Percentiles rank a stretch among this genome's conserved stretches.
Conservation (phyloP, 2,329 filamentous ascomycete species). For the Trichoderma sp. region DNA sequence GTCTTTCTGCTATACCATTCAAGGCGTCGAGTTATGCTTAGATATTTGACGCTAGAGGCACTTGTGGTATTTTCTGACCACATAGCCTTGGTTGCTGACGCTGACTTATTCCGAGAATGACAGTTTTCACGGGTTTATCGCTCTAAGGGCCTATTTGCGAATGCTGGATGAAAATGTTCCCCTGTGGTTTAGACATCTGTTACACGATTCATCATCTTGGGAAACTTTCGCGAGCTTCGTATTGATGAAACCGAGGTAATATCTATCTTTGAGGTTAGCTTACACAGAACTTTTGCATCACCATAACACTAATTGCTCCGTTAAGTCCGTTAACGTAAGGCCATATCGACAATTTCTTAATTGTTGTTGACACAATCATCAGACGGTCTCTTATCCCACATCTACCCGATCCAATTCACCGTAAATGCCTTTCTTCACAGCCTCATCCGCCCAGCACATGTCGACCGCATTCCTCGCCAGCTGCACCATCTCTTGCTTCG, state of each 20-base stretch:
- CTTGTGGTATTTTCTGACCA: background rate
- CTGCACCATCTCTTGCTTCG: slow-evolving; percentile 41
- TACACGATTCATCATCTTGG: background rate
- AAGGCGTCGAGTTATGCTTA: background rate
- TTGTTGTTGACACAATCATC: background rate
- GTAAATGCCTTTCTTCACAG: slow-evolving; percentile 34
- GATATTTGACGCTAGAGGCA: background rate
- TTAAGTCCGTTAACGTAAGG: background rate
- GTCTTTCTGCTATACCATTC: background rate
- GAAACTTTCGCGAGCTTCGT: background rate
- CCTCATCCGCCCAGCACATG: slow-evolving; percentile 44
- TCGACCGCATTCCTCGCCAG: slow-evolving; percentile 43
- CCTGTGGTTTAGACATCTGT: accelerated
- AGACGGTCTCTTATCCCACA: background rate
- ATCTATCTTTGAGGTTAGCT: background rate
- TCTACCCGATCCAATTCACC: slow-evolving; percentile 27
- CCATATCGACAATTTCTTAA: background rate
- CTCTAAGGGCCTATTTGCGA: background rate
- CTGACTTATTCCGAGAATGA: background rate
- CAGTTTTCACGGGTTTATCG: background rate
- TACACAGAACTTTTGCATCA: background rate
- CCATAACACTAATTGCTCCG: background rate
- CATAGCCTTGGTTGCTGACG: background rate
- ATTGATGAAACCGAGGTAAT: background rate
- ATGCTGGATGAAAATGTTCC: background rate